Conservation (phyloP, 2,329 filamentous ascomycete genomes). For the Fusarium sp. region DNA sequence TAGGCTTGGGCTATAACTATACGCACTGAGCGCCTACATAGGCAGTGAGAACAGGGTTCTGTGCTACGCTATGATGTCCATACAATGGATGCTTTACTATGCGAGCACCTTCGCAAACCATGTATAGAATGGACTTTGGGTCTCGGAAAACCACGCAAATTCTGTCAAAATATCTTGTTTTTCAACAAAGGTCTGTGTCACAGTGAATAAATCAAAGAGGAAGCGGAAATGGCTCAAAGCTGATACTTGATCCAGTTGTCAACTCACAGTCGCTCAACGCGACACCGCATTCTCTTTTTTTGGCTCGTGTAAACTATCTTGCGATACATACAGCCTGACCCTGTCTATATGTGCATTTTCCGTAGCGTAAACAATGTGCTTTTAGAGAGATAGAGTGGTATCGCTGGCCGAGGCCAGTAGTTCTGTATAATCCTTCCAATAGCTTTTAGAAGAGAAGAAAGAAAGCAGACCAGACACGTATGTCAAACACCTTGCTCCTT, state of each 20-base stretch:
- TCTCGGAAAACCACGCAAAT: not conserved
- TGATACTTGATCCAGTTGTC: constrained; percentile 32
- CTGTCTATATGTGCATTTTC: constrained; percentile 34
- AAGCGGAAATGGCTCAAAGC: constrained; percentile 22
- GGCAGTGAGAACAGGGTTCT: not conserved
- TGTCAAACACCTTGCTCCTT: constrained; percentile 28
- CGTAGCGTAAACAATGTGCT: constrained; percentile 11
- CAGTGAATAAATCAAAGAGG: constrained; percentile 34
- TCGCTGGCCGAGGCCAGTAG: constrained; percentile 15
- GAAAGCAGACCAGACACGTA: constrained; percentile 16
- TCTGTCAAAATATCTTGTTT: not conserved
- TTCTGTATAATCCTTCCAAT: constrained; percentile 29
- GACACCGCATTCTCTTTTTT: constrained; percentile 34
- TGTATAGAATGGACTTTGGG: not conserved
- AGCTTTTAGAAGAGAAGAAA: constrained; percentile 17
- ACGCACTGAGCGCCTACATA: not conserved
- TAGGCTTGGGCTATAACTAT: not conserved
- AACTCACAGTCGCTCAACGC: constrained; percentile 24
- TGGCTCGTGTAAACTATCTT: constrained; percentile 30
- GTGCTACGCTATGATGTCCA: not conserved
- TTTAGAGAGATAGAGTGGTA: constrained; percentile 13
- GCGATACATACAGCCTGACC: constrained; percentile 24
- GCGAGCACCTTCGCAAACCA: not conserved
- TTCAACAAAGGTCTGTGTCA: not conserved
- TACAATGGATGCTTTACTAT: not conserved